Conservation (phyloP, 495 filamentous ascomycete genomes). For the Haplographium delicatum region DNA sequence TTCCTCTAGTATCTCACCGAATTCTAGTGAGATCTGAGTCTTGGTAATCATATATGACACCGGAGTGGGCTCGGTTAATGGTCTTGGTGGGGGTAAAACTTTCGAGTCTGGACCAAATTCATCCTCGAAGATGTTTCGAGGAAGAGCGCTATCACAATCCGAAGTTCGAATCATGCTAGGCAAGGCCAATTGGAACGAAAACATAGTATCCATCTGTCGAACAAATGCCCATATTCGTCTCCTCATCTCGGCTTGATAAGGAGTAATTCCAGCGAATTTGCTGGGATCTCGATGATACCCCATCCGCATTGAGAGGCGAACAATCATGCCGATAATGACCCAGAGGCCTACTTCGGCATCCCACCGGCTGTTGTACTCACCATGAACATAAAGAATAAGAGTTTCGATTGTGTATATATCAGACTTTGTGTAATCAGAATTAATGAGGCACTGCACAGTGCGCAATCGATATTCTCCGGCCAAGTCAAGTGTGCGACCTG, state of each 20-base stretch:
- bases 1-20: slow-evolving; percentile 47
- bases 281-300: slow-evolving; percentile 91
- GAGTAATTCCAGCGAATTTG: slow-evolving; percentile 73
- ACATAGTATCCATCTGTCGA: slow-evolving; percentile 72
- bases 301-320: slow-evolving; percentile 86
- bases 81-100: slow-evolving; percentile 68
- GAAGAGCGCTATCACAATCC: slow-evolving; percentile 81
- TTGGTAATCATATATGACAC: slow-evolving; percentile 83
- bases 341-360: slow-evolving; percentile 80
- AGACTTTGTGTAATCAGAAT: slow-evolving; percentile 87
- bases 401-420: slow-evolving; percentile 84
- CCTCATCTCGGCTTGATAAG: slow-evolving; percentile 89
- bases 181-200: slow-evolving; percentile 86
- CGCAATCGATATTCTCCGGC: slow-evolving; percentile 72
- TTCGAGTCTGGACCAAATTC: slow-evolving; percentile 80
- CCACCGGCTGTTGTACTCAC: slow-evolving; percentile 70
- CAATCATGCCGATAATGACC: slow-evolving; percentile 74
- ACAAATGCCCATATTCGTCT: slow-evolving; percentile 85
- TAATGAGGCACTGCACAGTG: slow-evolving; percentile 80
- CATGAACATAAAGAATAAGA: slow-evolving; percentile 76
- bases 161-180: slow-evolving; percentile 81
- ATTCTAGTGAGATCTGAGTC: slow-evolving; percentile 40
- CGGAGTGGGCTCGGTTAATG: slow-evolving; percentile 72
- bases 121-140: slow-evolving; percentile 89
- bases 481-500: slow-evolving; percentile 63